Base-by-base conservation (phyloP, 1,284 basidiomycete species). In the Veloboletus limbatus region DNA sequence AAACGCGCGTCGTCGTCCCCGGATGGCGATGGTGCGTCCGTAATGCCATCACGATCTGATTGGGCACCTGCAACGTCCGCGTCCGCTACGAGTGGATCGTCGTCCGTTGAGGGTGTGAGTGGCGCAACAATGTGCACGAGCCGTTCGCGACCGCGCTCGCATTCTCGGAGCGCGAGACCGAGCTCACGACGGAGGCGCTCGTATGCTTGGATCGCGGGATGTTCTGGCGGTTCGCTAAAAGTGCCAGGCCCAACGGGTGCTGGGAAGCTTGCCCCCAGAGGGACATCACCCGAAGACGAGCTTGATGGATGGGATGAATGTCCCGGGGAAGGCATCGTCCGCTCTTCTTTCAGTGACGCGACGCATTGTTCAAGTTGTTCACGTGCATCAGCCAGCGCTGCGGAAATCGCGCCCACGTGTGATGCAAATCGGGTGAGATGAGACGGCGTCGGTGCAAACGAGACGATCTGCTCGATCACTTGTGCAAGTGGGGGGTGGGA, bases 171-270 rank as follows among this genome's bases (percentile, higher is more conserved):
- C 1, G 85, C 87, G 22, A 82, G 66, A 7, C 86, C 87, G 4
- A 90, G 73, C 57, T 88, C 85, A 8, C 79, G 76, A 10, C 87
- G 74, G n/a, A 90, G 69, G 0, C 80, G 70, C 44, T 89, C 87
- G 59, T 87, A 88, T 7, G 85, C 79, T 39, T 77, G 74, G 38
- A 89, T 54, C 1, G 82, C 79, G 4, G 74, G 71, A 43, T 73
- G 67, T 32, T 52, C 68, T n/a, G n/a, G n/a, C n/a, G n/a, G n/a
- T n/a, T n/a, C n/a, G n/a, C n/a, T n/a, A n/a, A n/a, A n/a, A n/a
- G n/a, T n/a, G n/a, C n/a, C n/a, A n/a, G n/a, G n/a, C n/a, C n/a
- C n/a, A n/a, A n/a, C n/a, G n/a, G n/a, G n/a, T n/a, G n/a, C n/a
- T n/a, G n/a, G n/a, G n/a, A n/a, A n/a, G n/a, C n/a, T n/a, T n/a